Evolutionary conservation across 331 rosid genomes (phyloP).

Genomic region (Dryas integrifolia): DNA sequence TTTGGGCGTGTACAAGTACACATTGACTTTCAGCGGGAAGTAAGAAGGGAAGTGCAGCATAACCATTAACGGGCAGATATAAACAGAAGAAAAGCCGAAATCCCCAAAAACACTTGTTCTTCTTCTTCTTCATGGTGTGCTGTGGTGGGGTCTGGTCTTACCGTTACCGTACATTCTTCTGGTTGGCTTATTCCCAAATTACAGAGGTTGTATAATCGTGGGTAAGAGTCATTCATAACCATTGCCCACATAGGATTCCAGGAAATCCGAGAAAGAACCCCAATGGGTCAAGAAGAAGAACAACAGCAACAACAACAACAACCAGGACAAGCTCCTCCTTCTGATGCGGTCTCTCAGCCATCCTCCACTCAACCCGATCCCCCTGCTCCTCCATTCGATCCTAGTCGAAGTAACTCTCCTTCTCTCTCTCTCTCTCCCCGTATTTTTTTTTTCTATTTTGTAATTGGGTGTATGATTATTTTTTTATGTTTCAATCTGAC

Average conservation of each 20-base stretch:
- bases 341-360: constrained; percentile 25
- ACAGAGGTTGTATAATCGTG: background rate
- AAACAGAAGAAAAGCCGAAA: background rate
- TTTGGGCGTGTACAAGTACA: too few species aligned
- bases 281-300: constrained; percentile 7
- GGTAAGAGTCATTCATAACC: background rate
- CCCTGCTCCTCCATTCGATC: constrained; percentile 62
- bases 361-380: constrained; percentile 20
- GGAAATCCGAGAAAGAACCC: background rate
- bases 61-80: too few species aligned
- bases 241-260: background rate
- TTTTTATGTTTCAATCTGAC: background rate
- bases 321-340: constrained; percentile 16
- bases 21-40: background rate
- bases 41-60: background rate
- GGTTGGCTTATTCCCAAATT: background rate
- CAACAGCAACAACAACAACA: constrained; percentile 5
- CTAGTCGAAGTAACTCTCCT: constrained; percentile 62
- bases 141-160: background rate
- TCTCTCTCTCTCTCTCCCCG: background rate
- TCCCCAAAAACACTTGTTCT: background rate
- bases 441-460: background rate
- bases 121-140: background rate
- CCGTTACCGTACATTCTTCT: background rate
- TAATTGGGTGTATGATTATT: background rate